Conservation (phyloP, 345 rosid species). For the Atalantia buxifolia region DNA sequence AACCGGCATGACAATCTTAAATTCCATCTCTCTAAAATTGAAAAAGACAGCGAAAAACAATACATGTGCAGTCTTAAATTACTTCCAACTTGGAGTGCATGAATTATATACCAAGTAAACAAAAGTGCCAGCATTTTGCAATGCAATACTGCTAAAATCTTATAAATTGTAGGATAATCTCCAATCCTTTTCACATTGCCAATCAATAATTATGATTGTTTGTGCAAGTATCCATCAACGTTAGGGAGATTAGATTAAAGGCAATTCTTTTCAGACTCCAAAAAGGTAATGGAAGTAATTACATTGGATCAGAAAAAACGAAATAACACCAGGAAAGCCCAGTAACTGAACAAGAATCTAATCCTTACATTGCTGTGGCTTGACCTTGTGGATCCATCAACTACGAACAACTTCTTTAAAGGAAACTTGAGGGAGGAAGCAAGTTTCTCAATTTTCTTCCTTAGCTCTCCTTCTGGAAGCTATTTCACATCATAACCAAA, state of each 20-base stretch:
- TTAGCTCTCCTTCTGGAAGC: conserved; percentile 94
- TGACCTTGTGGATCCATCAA: conserved; percentile 99
- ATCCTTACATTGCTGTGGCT: conserved; percentile 98
- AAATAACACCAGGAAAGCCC: not conserved
- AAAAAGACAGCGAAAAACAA: not conserved
- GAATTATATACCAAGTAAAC: not conserved
- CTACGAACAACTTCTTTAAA: conserved; percentile 88
- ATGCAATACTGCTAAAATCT: not conserved
- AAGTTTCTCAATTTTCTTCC: conserved; percentile 80
- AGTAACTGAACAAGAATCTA: not conserved
- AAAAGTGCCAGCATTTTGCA: not conserved
- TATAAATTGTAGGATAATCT: not conserved
- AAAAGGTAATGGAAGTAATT: not conserved
- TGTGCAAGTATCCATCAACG: not conserved
- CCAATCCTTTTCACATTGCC: not conserved
- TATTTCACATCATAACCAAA: conserved; percentile 27
- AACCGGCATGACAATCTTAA: not conserved
- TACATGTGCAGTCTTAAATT: not conserved
- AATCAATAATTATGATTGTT: not conserved
- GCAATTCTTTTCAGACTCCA: not conserved
- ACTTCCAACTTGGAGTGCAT: not conserved
- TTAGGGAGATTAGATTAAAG: not conserved
- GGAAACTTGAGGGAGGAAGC: conserved; percentile 90
- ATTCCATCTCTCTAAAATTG: not conserved
- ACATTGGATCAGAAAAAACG: not conserved